Evolutionary conservation across 2,329 filamentous ascomycete species (phyloP).

Genomic region (Alternaria rosae): DNA sequence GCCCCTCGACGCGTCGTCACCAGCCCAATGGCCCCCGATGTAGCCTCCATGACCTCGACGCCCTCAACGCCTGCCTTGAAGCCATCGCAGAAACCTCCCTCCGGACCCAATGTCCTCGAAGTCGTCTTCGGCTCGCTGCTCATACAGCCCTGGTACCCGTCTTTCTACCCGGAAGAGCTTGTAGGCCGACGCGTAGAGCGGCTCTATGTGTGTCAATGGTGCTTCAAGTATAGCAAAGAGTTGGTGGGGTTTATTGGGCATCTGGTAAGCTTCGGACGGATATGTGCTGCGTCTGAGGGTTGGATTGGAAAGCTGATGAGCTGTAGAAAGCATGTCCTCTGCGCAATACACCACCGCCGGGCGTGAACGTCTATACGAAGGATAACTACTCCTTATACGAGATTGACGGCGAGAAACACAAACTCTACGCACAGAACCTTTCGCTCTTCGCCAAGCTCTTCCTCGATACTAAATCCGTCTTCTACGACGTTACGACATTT

Average conservation of each 20-base stretch:
- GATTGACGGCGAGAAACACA: slow-evolving; percentile 86
- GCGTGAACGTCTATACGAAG: slow-evolving; percentile 77
- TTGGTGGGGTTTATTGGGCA: slow-evolving; percentile 58
- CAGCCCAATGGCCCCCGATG: slow-evolving; percentile 33
- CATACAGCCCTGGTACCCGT: slow-evolving; percentile 92
- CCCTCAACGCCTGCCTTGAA: slow-evolving; percentile 19
- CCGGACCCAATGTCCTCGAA: slow-evolving; percentile 81
- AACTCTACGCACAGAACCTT: slow-evolving; percentile 91
- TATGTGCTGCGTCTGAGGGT: not conserved
- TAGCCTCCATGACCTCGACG: slow-evolving; percentile 26
- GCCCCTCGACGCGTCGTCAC: slow-evolving; percentile 11
- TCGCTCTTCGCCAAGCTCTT: slow-evolving; percentile 97
- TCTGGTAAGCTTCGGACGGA: slow-evolving; percentile 27
- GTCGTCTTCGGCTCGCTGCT: slow-evolving; percentile 84
- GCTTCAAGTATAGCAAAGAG: slow-evolving; percentile 86
- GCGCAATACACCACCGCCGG: slow-evolving; percentile 62
- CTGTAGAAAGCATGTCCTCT: slow-evolving; percentile 54
- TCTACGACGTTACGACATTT: slow-evolving; percentile 94
- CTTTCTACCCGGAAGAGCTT: slow-evolving; percentile 79
- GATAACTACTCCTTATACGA: slow-evolving; percentile 89
- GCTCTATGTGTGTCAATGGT: slow-evolving; percentile 88
- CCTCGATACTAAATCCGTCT: slow-evolving; percentile 97
- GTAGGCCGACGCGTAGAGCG: slow-evolving; percentile 56
- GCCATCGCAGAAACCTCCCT: slow-evolving; percentile 26
- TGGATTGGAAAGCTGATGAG: not conserved